Percentiles rank a stretch among this genome's conserved stretches.
Conservation (phyloP, 2,329 filamentous ascomycete genomes). For the Cucurbitaria berberidis region DNA sequence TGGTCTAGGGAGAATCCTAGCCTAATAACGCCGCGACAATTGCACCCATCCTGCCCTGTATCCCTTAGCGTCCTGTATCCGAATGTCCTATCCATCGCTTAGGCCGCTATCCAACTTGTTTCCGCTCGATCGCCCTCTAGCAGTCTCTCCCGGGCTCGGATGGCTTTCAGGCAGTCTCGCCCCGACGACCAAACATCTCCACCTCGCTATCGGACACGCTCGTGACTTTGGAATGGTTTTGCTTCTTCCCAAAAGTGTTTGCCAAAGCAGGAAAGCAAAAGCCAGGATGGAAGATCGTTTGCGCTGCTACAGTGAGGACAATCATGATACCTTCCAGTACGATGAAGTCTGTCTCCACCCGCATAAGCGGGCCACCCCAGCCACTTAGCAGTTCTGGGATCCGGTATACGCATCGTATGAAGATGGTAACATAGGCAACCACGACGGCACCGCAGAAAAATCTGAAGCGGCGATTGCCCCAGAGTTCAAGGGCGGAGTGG, state of each 20-base stretch:
- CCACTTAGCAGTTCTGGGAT: slow-evolving; percentile 55
- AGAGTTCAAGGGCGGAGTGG: slow-evolving; percentile 13
- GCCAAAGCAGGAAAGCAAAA: slow-evolving; percentile 32
- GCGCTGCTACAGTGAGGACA: slow-evolving; percentile 48
- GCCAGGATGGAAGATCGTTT: slow-evolving; percentile 56
- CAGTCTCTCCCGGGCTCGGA: neutral
- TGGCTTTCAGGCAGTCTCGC: neutral
- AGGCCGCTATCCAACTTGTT: no score
- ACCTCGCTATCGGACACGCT: slow-evolving; percentile 6
- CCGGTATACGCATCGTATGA: slow-evolving; percentile 55
- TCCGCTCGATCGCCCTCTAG: no score
- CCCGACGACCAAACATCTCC: slow-evolving; percentile 10
- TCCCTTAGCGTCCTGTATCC: neutral
- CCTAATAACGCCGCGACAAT: no score
- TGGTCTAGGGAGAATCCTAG: no score
- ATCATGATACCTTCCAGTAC: slow-evolving; percentile 60
- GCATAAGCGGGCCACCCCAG: slow-evolving; percentile 52
- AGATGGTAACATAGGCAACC: slow-evolving; percentile 52
- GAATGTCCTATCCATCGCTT: neutral
- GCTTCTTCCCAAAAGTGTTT: slow-evolving; percentile 13
- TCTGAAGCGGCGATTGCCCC: slow-evolving; percentile 19
- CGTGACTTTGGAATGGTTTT: slow-evolving; percentile 1
- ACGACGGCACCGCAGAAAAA: slow-evolving; percentile 38
- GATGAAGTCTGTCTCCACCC: slow-evolving; percentile 56
- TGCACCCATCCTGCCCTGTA: no score